Evolutionary conservation across 345 rosid genomes (phyloP), one percentile per base, ranked within the genome.

Genomic region (Ceriops decandra): DNA sequence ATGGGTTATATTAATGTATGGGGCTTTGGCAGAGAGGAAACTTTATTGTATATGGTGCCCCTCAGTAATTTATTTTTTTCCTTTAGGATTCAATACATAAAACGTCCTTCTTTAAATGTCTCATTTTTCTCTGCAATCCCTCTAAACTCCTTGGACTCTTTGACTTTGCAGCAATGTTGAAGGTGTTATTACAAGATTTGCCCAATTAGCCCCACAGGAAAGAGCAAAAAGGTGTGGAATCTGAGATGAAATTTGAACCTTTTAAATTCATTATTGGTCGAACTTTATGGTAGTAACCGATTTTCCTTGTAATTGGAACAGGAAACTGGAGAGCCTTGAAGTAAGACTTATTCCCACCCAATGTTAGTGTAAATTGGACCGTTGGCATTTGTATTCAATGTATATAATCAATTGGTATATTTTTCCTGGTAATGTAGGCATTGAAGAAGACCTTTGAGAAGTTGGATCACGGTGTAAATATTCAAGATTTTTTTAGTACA

Each of bases 271-370:
- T 68, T 22, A 7, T 78, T 74, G 52, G 79, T 77, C 69, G 16
- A 30, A 68, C 61, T 52, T 42, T 38, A 28, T 66, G 65, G 21
- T 35, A 54, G 6, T 54, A 66, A 75, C 19, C 46, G 49, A 54
- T 76, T 64, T 60, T 64, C 66, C 52, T 38, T 72, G 60, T 26
- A 66, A 69, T 83, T 73, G 58, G 42, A 67, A 69, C 93, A 93
- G 98, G 90, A 90, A 93, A 77, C 22, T 92, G 80, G 95, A 92
- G 82, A 86, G 93, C 81, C 96, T 92, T 74, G 93, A 90, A 84
- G 98, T 92, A 90, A 88, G 82, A 76, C 68, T 66, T 59, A 60
- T 59, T 54, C 21, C 28, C 24, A 24, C 59, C 19, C 72, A 68
- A 30, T 52, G 38, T 60, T 60, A 9, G 24, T 42, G 11, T 33